Percentiles rank a stretch among this genome's conserved stretches.
Conservation (phyloP, 345 rosid species). For the Reutealis trisperma region DNA sequence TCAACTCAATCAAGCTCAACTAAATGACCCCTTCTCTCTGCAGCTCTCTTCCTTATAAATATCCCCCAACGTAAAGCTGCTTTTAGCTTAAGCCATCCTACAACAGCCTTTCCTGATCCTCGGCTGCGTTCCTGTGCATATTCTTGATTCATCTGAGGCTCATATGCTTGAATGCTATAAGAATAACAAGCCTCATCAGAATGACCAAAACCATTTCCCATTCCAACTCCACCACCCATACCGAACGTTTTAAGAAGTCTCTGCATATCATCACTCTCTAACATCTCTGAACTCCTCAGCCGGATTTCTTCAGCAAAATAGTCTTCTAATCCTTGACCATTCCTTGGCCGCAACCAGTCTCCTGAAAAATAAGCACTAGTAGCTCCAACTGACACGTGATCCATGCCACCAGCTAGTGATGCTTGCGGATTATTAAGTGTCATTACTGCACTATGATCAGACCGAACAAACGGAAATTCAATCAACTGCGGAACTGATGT, state of each 20-base stretch:
- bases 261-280: slow-evolving; percentile 89
- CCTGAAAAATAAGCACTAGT: slow-evolving; percentile 49
- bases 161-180: slow-evolving; percentile 48
- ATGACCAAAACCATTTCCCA: slow-evolving; percentile 52
- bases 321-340: slow-evolving; percentile 58
- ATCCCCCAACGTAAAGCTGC: slow-evolving; percentile 97
- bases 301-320: slow-evolving; percentile 69
- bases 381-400: slow-evolving; percentile 49
- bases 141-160: slow-evolving; percentile 45
- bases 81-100: slow-evolving; percentile 92
- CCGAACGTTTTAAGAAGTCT: slow-evolving; percentile 61
- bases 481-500: slow-evolving; percentile 49
- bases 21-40: slow-evolving; percentile 83
- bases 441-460: slow-evolving; percentile 41
- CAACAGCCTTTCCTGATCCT: slow-evolving; percentile 87
- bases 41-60: slow-evolving; percentile 90
- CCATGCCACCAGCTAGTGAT: slow-evolving; percentile 41
- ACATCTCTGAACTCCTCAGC: slow-evolving; percentile 81
- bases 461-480: slow-evolving; percentile 56
- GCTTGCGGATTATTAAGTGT: slow-evolving; percentile 45
- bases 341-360: slow-evolving; percentile 62
- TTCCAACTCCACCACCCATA: slow-evolving; percentile 47
- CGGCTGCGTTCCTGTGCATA: slow-evolving; percentile 36
- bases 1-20: slow-evolving; percentile 63
- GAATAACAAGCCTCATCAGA: slow-evolving; percentile 59